Conservation (phyloP, 2,329 filamentous ascomycete genomes). For the Dissoconium aciculare region DNA sequence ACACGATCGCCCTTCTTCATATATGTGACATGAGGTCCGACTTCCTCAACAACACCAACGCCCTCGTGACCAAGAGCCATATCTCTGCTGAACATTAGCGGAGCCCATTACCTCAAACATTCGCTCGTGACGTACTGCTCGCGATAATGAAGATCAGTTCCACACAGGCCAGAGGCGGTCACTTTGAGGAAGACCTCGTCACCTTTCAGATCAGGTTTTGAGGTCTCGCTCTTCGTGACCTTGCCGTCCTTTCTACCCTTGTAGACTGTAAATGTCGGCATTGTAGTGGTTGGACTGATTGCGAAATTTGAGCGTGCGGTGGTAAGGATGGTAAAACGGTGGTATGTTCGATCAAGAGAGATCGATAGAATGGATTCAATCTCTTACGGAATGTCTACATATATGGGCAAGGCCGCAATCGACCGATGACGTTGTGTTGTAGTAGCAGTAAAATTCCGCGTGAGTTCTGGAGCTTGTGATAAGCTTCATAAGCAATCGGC, state of each 20-base stretch:
- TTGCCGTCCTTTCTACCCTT: constrained; percentile 45
- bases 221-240: constrained; percentile 37
- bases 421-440: too few relatives aligned
- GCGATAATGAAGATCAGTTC: constrained; percentile 34
- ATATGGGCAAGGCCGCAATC: too few relatives aligned
- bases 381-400: too few relatives aligned
- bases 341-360: too few relatives aligned
- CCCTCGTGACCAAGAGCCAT: constrained; percentile 42
- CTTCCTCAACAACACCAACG: constrained; percentile 35
- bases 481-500: too few relatives aligned
- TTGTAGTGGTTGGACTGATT: constrained; percentile 8
- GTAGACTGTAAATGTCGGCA: constrained; percentile 44
- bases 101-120: too few relatives aligned
- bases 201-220: constrained; percentile 30
- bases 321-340: background rate
- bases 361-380: too few relatives aligned
- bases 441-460: too few relatives aligned
- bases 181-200: constrained; percentile 48
- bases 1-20: constrained; percentile 39
- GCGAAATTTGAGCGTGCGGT: background rate
- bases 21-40: constrained; percentile 32
- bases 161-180: constrained; percentile 53
- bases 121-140: constrained; percentile 3
- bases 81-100: constrained; percentile 19
- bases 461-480: too few relatives aligned